Base-by-base conservation (phyloP, 805 yeast genomes). In the Metschnikowia anglica region DNA sequence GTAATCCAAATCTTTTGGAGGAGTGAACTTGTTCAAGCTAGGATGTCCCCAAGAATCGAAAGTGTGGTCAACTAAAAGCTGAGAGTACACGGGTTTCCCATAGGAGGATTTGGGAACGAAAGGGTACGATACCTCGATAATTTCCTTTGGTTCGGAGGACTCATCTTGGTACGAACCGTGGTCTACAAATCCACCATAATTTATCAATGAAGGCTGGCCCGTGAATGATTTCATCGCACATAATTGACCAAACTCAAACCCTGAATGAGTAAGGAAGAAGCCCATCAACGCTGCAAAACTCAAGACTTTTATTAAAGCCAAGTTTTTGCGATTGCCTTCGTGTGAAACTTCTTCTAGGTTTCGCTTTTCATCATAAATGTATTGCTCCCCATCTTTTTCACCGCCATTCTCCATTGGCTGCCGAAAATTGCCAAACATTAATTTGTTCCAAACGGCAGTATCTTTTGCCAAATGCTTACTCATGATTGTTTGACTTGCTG, bases 11-110 rank as follows among this genome's bases (percentile, higher is more conserved):
- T 37, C 35, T n/a, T 41, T 15, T 3, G 84, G 83, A 2, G 80
- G 71, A 4, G 47, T 39, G 47, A 77, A 76, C 0, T 54, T 47
- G 4, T 53, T 63, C 5, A 63, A 57, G 5, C 71, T 73, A 0
- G 87, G 85, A 18, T 59, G 57, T 12, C 85, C 86, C 80, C 84
- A 82, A 0, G 80, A 74, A 52, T 75, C 86, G 62, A 82, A 83
- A 0, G 72, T 60, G 52, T 74, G 70, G 29, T 68, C 61, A 17
- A 81, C 49, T 15, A 81, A 52, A 2, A 53, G 38, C 16, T 69
- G 66, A 2, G 71, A 58, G 47, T 63, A 62, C 1, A 80, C 74
- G 0, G 77, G 68, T n/a, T 46, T 29, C 2, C 58, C 59, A 34
- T 54, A 47, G 13, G 45, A 27, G 6, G 50, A 37, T 21, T 50